Conservation (phyloP, 2,329 filamentous ascomycete genomes). For the Amylocarpus encephaloides region DNA sequence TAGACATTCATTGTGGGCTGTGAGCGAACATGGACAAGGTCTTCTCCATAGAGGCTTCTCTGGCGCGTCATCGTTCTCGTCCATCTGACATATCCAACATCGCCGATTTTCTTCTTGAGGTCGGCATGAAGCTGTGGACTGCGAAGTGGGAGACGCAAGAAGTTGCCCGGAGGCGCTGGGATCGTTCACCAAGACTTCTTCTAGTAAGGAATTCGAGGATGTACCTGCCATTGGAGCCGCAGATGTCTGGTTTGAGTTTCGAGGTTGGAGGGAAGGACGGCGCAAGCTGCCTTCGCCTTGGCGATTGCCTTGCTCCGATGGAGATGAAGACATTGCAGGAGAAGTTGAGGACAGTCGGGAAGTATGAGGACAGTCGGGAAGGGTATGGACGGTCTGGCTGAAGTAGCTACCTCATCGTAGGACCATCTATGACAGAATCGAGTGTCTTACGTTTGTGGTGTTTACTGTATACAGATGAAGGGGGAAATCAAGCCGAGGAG, state of each 20-base stretch:
- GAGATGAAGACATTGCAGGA: background rate
- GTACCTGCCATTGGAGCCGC: background rate
- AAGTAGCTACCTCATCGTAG: too few species aligned
- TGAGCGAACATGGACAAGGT: slow-evolving; percentile 84
- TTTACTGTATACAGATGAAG: too few species aligned
- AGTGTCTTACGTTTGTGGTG: too few species aligned
- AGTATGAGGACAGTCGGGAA: too few species aligned
- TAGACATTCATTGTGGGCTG: slow-evolving; percentile 84
- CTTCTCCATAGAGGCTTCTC: slow-evolving; percentile 63
- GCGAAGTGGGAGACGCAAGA: background rate
- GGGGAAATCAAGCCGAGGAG: too few species aligned
- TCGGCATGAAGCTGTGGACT: background rate
- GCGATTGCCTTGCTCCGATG: background rate
- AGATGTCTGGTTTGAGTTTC: background rate
- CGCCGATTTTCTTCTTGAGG: slow-evolving; percentile 29
- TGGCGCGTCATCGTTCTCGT: slow-evolving; percentile 43
- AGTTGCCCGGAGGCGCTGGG: background rate
- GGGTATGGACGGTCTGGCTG: too few species aligned
- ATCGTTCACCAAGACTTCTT: background rate
- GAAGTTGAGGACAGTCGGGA: too few species aligned
- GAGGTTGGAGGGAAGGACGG: background rate
- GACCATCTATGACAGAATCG: too few species aligned
- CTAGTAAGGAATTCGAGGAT: background rate
- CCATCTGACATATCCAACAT: slow-evolving; percentile 60
- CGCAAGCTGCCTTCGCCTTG: background rate